phyloP scores from a whole-genome alignment of 2,329 filamentous ascomycete species.

The Nothomitra cinnamomea region DNA sequence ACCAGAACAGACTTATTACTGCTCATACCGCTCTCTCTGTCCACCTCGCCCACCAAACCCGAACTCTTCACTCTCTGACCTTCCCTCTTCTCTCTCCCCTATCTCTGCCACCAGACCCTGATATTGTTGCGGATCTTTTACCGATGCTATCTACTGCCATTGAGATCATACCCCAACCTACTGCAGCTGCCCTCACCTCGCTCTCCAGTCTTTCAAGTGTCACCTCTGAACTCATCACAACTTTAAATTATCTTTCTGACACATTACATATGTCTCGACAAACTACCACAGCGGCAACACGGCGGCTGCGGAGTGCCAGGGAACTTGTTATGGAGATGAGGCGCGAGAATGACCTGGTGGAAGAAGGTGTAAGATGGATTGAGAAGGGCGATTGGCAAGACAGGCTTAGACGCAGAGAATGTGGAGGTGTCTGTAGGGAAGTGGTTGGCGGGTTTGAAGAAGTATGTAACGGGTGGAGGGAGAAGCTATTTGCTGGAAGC shows the following conservation, averaged over 20 bases:
- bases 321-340: slow-evolving; percentile 77
- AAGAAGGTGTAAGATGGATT: slow-evolving; percentile 71
- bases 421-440: slow-evolving; percentile 66
- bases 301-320: slow-evolving; percentile 63
- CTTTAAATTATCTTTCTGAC: slow-evolving; percentile 74
- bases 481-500: slow-evolving; percentile 38
- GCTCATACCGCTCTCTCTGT: slow-evolving; percentile 59
- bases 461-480: slow-evolving; percentile 71
- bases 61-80: slow-evolving; percentile 55
- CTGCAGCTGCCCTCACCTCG: slow-evolving; percentile 45
- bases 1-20: slow-evolving; percentile 45
- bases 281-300: slow-evolving; percentile 62
- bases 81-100: slow-evolving; percentile 57
- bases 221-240: slow-evolving; percentile 57
- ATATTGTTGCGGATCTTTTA: slow-evolving; percentile 50
- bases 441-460: slow-evolving; percentile 88
- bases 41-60: slow-evolving; percentile 58
- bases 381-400: slow-evolving; percentile 70
- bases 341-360: slow-evolving; percentile 63
- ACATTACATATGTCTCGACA: slow-evolving; percentile 89
- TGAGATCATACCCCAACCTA: slow-evolving; percentile 48
- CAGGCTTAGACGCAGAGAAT: slow-evolving; percentile 59
- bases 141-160: slow-evolving; percentile 49
- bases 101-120: slow-evolving; percentile 41
- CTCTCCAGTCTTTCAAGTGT: slow-evolving; percentile 51